Base-by-base conservation (phyloP, 805 yeast genomes). In the Jamesozyma rosinii region DNA sequence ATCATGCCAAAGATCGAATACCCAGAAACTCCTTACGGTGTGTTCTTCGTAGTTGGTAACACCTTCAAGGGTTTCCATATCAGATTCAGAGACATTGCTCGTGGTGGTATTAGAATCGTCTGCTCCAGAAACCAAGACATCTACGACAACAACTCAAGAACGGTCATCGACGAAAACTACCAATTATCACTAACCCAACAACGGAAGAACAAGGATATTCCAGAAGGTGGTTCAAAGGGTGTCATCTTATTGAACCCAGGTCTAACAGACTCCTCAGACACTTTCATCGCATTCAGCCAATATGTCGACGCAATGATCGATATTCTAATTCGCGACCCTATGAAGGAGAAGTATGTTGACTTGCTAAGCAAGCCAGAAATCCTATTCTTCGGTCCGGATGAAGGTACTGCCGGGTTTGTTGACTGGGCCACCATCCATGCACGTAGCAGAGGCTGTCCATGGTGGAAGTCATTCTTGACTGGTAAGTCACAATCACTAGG, bases 141-240 rank as follows among this genome's bases (percentile, higher is more conserved):
- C 40, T 92, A 87, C 65, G 76, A 81, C 40, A 77, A 79, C 57
- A 90, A 92, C 59, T 81, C 82, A 51, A 79, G 95, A 53, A 84
- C 85, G 55, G 75, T 90, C 67, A 88, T 90, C 64, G 97, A 92
- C 64, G 98, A 90, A 67, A 90, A 92, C 68, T 90, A 92, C 68
- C 89, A 89, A 63, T 75, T 90, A 65, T 97, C 98, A 34, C 77
- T 81, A 44, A 90, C 98, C 36, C 98, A 90, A 68, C 98, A 92
- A 70, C 76, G 90, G 52, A 90, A 90, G 68, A 92, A 90, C 70
- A 90, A 90, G 71, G 98, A 90, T 70, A 92, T 90, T 46, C 97
- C 98, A 39, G 98, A 90, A 72, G 97, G 98, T 61, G 98, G 98
- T 31, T 86, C 97, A 34, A 90, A 90, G 65, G 98, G 98, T 69